A percentile compares a stretch with the other conserved stretches of the same genome.
Evolutionary conservation across 148 eudicot genomes (phyloP).

Genomic region (Polygonum maritimum): DNA sequence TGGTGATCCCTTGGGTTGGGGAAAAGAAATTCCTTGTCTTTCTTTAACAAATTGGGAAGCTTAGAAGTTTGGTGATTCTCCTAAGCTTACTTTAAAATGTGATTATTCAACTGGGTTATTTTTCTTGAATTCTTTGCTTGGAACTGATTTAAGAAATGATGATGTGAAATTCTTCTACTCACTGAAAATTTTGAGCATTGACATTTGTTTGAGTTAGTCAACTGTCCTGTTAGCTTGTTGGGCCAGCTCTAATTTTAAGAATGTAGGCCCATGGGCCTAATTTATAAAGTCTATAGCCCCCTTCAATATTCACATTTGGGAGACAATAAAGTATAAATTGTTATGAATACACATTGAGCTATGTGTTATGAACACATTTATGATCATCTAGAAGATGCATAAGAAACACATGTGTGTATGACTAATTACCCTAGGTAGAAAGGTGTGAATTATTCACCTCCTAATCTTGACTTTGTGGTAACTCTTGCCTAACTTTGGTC

Average conservation of each 20-base stretch:
- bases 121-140: not conserved
- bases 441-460: too few species aligned
- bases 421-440: too few species aligned
- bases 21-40: conserved; percentile 26
- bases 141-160: not conserved
- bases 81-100: not conserved
- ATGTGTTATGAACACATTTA: too few species aligned
- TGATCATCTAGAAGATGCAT: too few species aligned
- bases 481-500: too few species aligned
- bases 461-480: too few species aligned
- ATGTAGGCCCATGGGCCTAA: too few species aligned
- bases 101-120: not conserved
- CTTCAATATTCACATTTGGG: too few species aligned
- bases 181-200: not conserved
- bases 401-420: too few species aligned
- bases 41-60: not conserved
- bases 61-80: not conserved
- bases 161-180: not conserved
- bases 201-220: not conserved
- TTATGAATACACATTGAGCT: too few species aligned
- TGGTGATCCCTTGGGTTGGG: conserved; percentile 22
- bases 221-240: not conserved
- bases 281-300: too few species aligned
- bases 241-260: not conserved
- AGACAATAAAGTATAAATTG: too few species aligned